Evolutionary conservation across 805 yeast species (phyloP).

Genomic region (Candida oleophila): DNA sequence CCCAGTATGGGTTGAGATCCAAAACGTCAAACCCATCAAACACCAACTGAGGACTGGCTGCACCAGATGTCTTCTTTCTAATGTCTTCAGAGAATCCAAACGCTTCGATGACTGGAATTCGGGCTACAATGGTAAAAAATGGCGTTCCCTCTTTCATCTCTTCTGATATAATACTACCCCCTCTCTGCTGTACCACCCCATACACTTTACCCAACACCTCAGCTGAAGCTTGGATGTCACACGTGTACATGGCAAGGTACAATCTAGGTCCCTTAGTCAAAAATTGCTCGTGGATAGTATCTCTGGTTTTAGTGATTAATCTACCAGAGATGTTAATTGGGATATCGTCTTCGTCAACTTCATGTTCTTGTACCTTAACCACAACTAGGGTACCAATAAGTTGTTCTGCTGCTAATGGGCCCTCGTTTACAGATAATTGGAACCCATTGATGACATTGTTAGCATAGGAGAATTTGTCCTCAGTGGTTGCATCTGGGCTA

Average conservation of each 20-base stretch:
- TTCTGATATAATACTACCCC: slow-evolving; percentile 82
- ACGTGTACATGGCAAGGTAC: slow-evolving; percentile 87
- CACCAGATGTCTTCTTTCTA: slow-evolving; percentile 90
- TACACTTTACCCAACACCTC: slow-evolving; percentile 95
- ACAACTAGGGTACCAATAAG: slow-evolving; percentile 75
- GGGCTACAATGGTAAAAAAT: slow-evolving; percentile 81
- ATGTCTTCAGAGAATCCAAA: slow-evolving; percentile 96
- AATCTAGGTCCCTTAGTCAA: slow-evolving; percentile 85
- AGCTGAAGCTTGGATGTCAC: slow-evolving; percentile 93
- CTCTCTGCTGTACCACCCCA: slow-evolving; percentile 85
- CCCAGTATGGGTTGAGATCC: slow-evolving; percentile 97
- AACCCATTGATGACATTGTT: slow-evolving; percentile 78
- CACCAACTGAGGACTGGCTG: slow-evolving; percentile 93
- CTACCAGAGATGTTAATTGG: slow-evolving; percentile 64
- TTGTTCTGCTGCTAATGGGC: slow-evolving; percentile 88
- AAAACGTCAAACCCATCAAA: slow-evolving; percentile 85
- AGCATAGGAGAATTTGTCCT: slow-evolving; percentile 40
- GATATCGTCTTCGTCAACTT: slow-evolving; percentile 26
- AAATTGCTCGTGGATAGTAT: slow-evolving; percentile 67
- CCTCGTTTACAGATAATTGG: slow-evolving; percentile 76
- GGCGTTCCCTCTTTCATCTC: slow-evolving; percentile 99
- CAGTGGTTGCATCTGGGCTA: background rate
- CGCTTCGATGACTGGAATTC: slow-evolving; percentile 91
- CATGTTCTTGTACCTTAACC: slow-evolving; percentile 22
- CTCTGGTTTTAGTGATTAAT: slow-evolving; percentile 69